These are phyloP conservation scores for Leucogyrophana mollusca DNA, from an alignment of 768 basidiomycete genomes.

Conservation along the genomic window DNA sequence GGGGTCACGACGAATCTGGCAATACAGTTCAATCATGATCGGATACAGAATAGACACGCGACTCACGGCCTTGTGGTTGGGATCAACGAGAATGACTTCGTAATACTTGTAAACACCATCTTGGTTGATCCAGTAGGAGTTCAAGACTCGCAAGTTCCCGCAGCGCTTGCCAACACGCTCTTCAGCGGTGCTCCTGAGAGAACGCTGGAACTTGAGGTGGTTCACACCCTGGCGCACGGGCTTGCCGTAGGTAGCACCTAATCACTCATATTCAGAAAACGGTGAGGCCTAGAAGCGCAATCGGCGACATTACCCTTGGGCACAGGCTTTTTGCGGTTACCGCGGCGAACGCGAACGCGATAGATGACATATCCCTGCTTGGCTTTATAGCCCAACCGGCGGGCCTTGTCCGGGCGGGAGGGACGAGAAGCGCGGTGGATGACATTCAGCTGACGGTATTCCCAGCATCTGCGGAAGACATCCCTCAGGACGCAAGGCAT, in stretches of 20 bases:
- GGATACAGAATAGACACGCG: not conserved
- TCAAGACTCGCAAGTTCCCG: slow-evolving; percentile 93
- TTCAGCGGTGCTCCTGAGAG: slow-evolving; percentile 91
- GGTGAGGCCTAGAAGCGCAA: not conserved
- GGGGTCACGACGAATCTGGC: slow-evolving; percentile 88
- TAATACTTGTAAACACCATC: slow-evolving; percentile 99
- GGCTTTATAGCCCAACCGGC: slow-evolving; percentile 98
- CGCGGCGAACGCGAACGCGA: slow-evolving; percentile 94
- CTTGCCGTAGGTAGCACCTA: slow-evolving; percentile 98
- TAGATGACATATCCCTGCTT: slow-evolving; percentile 99
- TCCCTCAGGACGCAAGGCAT: slow-evolving; percentile 6
- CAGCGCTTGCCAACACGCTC: slow-evolving; percentile 97
- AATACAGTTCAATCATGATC: slow-evolving; percentile 5
- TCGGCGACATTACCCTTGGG: slow-evolving; percentile 75
- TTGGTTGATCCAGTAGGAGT: slow-evolving; percentile 99
- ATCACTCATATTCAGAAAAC: slow-evolving; percentile 1
- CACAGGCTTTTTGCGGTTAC: slow-evolving; percentile 98
- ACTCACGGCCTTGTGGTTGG: slow-evolving; percentile 88
- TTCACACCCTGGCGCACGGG: slow-evolving; percentile 99
- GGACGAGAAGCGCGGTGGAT: slow-evolving; percentile 98
- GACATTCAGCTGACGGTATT: slow-evolving; percentile 97
- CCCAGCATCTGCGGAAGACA: slow-evolving; percentile 75
- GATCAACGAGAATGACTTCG: slow-evolving; percentile 98
- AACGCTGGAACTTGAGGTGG: slow-evolving; percentile 97
- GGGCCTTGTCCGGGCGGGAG: slow-evolving; percentile 98